Conservation (phyloP, 257 asterid species). For the Avicennia marina region DNA sequence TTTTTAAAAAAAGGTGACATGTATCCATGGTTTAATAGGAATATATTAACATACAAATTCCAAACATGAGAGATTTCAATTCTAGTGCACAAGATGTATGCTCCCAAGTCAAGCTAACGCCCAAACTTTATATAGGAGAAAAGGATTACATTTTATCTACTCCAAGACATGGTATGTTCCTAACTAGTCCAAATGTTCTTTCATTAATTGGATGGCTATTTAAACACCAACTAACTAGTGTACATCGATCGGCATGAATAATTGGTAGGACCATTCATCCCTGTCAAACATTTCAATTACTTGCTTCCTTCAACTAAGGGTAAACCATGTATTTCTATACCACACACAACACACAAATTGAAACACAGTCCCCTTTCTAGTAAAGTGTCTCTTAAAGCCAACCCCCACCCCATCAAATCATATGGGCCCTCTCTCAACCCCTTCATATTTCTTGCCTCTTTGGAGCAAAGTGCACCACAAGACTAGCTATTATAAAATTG, state of each 20-base stretch:
- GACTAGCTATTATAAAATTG: no score
- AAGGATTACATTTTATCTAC: no score
- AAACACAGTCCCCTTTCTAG: background rate
- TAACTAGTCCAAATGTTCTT: conserved; percentile 11
- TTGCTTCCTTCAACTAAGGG: background rate
- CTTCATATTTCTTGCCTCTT: conserved; percentile 7
- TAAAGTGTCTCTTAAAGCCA: background rate
- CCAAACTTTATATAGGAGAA: no score
- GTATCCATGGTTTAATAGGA: no score
- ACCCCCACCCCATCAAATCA: background rate
- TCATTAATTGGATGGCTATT: conserved; percentile 18
- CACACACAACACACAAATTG: background rate
- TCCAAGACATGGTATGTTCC: conserved; percentile 22
- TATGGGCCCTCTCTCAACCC: background rate
- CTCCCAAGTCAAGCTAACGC: no score
- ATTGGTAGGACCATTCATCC: conserved; percentile 19
- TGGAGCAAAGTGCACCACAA: conserved; percentile 21
- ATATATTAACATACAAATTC: no score
- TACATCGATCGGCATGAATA: conserved; percentile 20
- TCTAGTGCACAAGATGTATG: no score
- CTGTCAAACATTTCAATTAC: conserved; percentile 1
- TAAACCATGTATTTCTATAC: background rate
- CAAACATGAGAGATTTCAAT: no score
- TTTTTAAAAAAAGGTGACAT: no score
- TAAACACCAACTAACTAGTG: conserved; percentile 24